Conservation (phyloP, 768 basidiomycete genomes). For the Pulveroboletus ravenelii region DNA sequence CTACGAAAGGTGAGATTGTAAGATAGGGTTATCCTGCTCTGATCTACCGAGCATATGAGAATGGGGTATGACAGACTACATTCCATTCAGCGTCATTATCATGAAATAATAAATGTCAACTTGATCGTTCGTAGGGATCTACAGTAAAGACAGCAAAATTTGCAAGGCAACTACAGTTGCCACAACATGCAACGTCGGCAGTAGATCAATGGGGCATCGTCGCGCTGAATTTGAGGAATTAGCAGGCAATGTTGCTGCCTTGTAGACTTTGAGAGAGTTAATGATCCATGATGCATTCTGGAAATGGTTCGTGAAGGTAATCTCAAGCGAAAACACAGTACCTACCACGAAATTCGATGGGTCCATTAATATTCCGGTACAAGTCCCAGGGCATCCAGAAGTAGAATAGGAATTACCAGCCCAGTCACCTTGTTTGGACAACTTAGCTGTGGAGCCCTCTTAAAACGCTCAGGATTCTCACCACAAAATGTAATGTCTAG, state of each 20-base stretch:
- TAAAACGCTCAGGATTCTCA: constrained; percentile 27
- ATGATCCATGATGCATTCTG: constrained; percentile 82
- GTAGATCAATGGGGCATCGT: constrained; percentile 2
- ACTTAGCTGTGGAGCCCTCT: constrained; percentile 4
- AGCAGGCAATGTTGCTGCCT: constrained; percentile 46
- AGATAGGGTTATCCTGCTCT: constrained; percentile 37
- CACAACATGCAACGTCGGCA: constrained; percentile 10
- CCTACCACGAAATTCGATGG: constrained; percentile 69
- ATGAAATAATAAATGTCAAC: constrained; percentile 8
- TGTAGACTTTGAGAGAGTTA: constrained; percentile 73
- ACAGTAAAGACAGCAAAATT: constrained; percentile 15
- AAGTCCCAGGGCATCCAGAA: constrained; percentile 72
- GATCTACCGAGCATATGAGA: not conserved
- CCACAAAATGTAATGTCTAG: constrained; percentile 82
- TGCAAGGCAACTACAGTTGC: constrained; percentile 9
- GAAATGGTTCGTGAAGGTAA: constrained; percentile 3
- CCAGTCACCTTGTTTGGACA: constrained; percentile 59
- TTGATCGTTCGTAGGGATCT: constrained; percentile 3
- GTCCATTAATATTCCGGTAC: constrained; percentile 55
- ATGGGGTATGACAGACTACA: constrained; percentile 1
- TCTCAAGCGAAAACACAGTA: constrained; percentile 2
- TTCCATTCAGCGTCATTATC: constrained; percentile 7
- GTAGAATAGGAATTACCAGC: constrained; percentile 78
- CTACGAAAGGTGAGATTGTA: constrained; percentile 28
- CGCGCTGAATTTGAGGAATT: constrained; percentile 23